Evolutionary conservation across 352 stramenopile species (phyloP).

Genomic region (Thraustotheca clavata): DNA sequence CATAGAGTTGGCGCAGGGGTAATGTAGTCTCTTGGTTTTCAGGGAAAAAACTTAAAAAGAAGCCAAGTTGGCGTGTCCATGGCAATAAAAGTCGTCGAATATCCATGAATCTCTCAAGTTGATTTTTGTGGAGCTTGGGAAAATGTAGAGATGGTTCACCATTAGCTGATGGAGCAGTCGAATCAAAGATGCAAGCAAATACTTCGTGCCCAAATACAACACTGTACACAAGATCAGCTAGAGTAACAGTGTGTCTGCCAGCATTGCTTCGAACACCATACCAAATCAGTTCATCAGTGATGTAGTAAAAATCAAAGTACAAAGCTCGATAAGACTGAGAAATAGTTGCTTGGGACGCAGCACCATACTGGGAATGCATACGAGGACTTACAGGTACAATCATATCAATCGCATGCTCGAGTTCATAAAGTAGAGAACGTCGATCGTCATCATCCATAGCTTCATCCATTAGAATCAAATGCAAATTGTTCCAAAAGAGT

Average conservation of each 20-base stretch:
- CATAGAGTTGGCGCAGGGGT: slow-evolving; percentile 67
- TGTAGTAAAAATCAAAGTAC: slow-evolving; percentile 89
- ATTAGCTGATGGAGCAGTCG: slow-evolving; percentile 4
- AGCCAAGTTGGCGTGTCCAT: slow-evolving; percentile 77
- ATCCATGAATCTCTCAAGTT: slow-evolving; percentile 9
- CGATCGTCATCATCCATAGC: slow-evolving; percentile 57
- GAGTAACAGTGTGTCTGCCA: slow-evolving; percentile 67
- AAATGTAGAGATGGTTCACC: neutral
- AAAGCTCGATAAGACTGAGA: slow-evolving; percentile 49
- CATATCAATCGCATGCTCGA: slow-evolving; percentile 16
- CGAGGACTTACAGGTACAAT: slow-evolving; percentile 12
- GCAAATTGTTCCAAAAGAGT: slow-evolving; percentile 6
- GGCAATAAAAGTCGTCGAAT: slow-evolving; percentile 52
- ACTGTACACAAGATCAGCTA: slow-evolving; percentile 73
- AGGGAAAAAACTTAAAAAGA: slow-evolving; percentile 83
- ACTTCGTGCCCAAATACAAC: slow-evolving; percentile 82
- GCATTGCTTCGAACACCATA: slow-evolving; percentile 78
- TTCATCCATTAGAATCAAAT: neutral
- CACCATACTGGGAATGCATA: neutral
- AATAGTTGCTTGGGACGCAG: neutral
- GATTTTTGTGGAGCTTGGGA: neutral
- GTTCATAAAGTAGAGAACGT: slow-evolving; percentile 25
- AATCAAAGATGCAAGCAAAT: slow-evolving; percentile 52
- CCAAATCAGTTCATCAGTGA: slow-evolving; percentile 84
- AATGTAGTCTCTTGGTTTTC: slow-evolving; percentile 77